Evolutionary conservation across 495 filamentous ascomycete species (phyloP).

Genomic region (Thermothielavioides terrestris): DNA sequence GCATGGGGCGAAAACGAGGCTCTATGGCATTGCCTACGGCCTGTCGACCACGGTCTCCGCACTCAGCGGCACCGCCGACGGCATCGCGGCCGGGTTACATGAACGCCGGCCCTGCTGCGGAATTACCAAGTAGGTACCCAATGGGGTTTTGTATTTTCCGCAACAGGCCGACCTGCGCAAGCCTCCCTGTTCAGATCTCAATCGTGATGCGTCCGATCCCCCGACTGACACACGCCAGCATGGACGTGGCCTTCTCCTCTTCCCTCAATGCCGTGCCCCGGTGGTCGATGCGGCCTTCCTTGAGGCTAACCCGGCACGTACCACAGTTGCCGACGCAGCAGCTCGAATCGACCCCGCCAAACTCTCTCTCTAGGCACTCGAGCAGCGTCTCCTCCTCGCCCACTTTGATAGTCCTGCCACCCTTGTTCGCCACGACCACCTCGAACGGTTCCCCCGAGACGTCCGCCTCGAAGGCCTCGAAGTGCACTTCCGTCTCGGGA

Average conservation of each 20-base stretch:
- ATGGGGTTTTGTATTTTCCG: slow-evolving; percentile 45
- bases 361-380: slow-evolving; percentile 32
- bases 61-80: slow-evolving; percentile 52
- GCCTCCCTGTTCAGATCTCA: slow-evolving; percentile 27
- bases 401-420: slow-evolving; percentile 24
- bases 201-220: slow-evolving; percentile 38
- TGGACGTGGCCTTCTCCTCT: slow-evolving; percentile 34
- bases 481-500: slow-evolving; percentile 41
- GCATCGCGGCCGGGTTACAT: slow-evolving; percentile 56
- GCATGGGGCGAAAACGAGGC: slow-evolving; percentile 48
- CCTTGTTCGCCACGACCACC: slow-evolving; percentile 34
- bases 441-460: slow-evolving; percentile 49
- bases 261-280: slow-evolving; percentile 40
- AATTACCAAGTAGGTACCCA: slow-evolving; percentile 50
- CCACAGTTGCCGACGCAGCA: slow-evolving; percentile 54
- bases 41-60: slow-evolving; percentile 54
- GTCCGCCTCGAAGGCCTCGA: slow-evolving; percentile 46
- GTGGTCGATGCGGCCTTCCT: slow-evolving; percentile 44
- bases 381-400: slow-evolving; percentile 37
- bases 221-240: slow-evolving; percentile 43
- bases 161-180: too few relatives aligned
- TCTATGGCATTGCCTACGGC: slow-evolving; percentile 52
- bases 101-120: slow-evolving; percentile 49
- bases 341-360: slow-evolving; percentile 39
- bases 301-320: slow-evolving; percentile 45